A percentile compares a stretch with the other conserved stretches of the same genome.
phyloP scores from a whole-genome alignment of 2,329 filamentous ascomycete genomes.

The Microsporum ferrugineum region DNA sequence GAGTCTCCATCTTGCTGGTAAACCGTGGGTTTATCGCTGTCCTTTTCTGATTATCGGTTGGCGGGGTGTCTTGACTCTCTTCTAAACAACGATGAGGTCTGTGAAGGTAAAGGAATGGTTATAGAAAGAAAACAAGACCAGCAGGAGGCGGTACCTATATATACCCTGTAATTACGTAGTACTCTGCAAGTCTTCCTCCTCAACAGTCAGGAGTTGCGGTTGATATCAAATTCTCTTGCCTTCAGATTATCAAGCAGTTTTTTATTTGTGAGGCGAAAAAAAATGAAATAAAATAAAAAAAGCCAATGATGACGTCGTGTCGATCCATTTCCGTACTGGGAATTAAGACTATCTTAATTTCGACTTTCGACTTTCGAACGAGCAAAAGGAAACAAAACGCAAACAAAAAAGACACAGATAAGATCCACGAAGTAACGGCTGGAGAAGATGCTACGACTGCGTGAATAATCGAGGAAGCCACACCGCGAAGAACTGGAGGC shows the following conservation, averaged over 20 bases:
- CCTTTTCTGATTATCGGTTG: neutral
- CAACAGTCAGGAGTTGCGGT: neutral
- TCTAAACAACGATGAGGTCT: neutral
- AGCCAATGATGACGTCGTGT: neutral
- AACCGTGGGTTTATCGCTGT: neutral
- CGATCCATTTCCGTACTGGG: neutral
- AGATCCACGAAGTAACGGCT: neutral
- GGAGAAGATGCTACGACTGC: neutral
- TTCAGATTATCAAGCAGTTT: neutral
- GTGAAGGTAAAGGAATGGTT: neutral
- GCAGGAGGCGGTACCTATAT: neutral
- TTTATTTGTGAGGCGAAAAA: slow-evolving; percentile 2
- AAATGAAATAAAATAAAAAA: neutral
- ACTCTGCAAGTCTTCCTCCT: neutral
- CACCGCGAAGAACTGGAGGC: neutral
- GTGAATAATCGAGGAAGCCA: neutral
- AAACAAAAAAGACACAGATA: neutral
- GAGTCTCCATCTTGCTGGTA: slow-evolving; percentile 37
- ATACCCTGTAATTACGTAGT: neutral
- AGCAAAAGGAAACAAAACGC: neutral
- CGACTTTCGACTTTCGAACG: neutral
- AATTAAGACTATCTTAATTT: neutral
- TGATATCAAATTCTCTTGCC: neutral
- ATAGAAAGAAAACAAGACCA: too few relatives aligned
- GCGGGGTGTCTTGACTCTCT: neutral